Base-by-base conservation (phyloP, 345 rosid genomes). In the Mercurialis annua region DNA sequence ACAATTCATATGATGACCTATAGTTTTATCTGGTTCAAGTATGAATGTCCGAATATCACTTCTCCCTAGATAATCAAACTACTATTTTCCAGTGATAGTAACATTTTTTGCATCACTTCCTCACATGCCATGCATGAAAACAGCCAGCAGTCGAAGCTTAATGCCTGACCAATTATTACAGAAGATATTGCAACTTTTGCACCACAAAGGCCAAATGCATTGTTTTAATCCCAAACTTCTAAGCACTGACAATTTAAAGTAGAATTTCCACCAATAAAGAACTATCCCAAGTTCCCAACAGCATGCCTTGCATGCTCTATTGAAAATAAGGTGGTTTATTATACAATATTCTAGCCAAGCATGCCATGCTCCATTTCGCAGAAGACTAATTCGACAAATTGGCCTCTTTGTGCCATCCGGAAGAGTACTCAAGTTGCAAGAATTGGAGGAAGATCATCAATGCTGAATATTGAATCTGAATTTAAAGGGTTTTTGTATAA, bases 21-120 rank as follows among this genome's bases (percentile, higher is more conserved):
- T 15, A 18, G 29, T 34, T 48, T 10, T 34, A 64, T 34, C 18
- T n/a, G 52, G 44, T 43, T 49, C n/a, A 46, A 42, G 36, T 14
- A 46, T 14, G 24, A 18, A 2, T 15, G 33, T n/a, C 30, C 2
- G 14, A 46, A 63, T 30, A 5, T 42, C 36, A 30, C 6, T 46
- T 26, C 40, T 40, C 44, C 54, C 21, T 62, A 47, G 57, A 52
- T 52, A 52, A 24, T 52, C 57, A 52, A 34, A 58, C 10, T 21
- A 58, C 15, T 17, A 15, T 34, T 36, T 40, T 21, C 26, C 40
- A 33, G 17, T 18, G 2, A 26, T 2, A 58, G 40, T 34, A 58
- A 12, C 44, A 58, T 27, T 58, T 23, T 14, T 58, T 11, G 12
- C 15, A 20, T 27, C 17, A 16, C 12, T 47, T 47, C 67, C 42